Base-by-base conservation (phyloP, 371 early-diverging fungal genomes). In the Apophysomyces variabilis region DNA sequence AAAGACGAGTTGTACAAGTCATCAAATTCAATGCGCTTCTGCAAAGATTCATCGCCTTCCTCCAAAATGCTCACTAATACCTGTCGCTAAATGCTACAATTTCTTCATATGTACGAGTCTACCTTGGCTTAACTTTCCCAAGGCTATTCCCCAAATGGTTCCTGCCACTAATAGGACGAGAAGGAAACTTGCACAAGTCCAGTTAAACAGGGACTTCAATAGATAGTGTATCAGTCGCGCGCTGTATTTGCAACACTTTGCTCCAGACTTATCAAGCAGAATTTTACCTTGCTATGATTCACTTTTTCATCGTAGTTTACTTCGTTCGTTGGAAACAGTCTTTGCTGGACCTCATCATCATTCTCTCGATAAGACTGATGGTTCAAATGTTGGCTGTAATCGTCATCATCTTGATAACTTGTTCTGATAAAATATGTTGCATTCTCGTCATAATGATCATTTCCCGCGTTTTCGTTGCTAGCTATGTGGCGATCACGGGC, bases 1-100 rank as follows among this genome's bases (percentile, higher is more conserved):
- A 84, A 85, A 0, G 86, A 77, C n/a, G 62, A 46, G 32, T 85
- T 84, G 70, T 79, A 84, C 54, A 85, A 67, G 68, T 85, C 84
- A 18, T 82, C 77, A 21, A 85, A 76, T 16, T 74, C 72, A 32
- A 78, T 66, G 3, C 43, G 68, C 11, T 68, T 73, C 7, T 37
- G 64, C 14, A 9, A 16, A 3, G 21, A 9, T 16, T 50, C 21
- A 4, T 5, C 9, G 54, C 54, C 3, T 32, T 50, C 54, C 21
- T 50, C 21, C n/a, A 50, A 11, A 16, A 50, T 21, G 21, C 5
- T 50, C 7, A 11, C 54, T 50, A 41, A 41, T 4, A 41, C 13
- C 1, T 41, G 3, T 13, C 13, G 13, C 41, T 13, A 41, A 41
- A 11, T 41, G 13, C 11, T 50, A 50, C 21, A 50, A 50, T 18